Conservation (phyloP, 352 stramenopile genomes). For the Globisporangium alternatum region DNA sequence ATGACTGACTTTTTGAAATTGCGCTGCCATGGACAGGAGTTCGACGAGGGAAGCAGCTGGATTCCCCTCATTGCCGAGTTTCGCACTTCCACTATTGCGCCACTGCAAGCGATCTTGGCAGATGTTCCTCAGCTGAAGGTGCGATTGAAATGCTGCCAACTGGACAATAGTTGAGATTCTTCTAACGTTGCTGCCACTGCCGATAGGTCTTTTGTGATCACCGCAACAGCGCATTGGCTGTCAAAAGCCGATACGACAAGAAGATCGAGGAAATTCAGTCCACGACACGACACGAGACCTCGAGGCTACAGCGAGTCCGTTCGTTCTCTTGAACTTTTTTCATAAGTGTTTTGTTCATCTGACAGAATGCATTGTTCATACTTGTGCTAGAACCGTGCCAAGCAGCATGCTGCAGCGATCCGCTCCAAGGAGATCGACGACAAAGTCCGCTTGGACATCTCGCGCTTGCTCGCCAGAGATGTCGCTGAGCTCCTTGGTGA, state of each 20-base stretch:
- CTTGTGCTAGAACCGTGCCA: slow-evolving; percentile 52
- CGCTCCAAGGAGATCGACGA: slow-evolving; percentile 68
- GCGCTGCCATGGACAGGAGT: neutral
- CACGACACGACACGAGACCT: slow-evolving; percentile 36
- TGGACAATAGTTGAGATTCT: neutral
- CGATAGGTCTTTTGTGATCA: slow-evolving; percentile 59
- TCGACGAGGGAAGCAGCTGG: slow-evolving; percentile 21
- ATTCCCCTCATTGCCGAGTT: slow-evolving; percentile 45
- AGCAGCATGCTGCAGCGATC: slow-evolving; percentile 48
- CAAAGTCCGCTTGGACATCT: slow-evolving; percentile 44
- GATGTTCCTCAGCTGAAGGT: slow-evolving; percentile 58
- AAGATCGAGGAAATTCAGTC: slow-evolving; percentile 59
- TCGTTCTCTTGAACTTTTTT: neutral
- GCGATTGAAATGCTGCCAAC: neutral
- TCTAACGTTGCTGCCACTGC: neutral
- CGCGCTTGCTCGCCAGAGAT: slow-evolving; percentile 35
- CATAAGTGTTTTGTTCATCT: neutral
- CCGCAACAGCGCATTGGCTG: slow-evolving; percentile 51
- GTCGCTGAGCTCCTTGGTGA: slow-evolving; percentile 29
- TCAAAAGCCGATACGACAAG: slow-evolving; percentile 52
- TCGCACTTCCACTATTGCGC: slow-evolving; percentile 46
- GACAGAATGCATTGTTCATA: neutral
- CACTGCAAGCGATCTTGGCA: slow-evolving; percentile 55
- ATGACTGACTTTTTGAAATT: too few relatives aligned
- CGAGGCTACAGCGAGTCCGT: slow-evolving; percentile 52